Conservation (phyloP, 2,329 filamentous ascomycete genomes). For the Boeremia lycopersici region DNA sequence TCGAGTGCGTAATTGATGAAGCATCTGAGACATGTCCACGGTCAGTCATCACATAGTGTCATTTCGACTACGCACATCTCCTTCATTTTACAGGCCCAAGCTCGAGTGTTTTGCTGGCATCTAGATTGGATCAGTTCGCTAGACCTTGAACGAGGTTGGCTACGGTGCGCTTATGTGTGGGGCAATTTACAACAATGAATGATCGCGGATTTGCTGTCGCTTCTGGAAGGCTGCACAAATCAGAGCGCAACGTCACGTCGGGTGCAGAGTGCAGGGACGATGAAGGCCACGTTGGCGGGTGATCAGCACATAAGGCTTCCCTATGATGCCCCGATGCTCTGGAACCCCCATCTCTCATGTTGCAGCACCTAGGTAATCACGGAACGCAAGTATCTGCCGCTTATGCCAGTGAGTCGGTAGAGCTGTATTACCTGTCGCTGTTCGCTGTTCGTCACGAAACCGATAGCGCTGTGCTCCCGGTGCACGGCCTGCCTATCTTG, state of each 20-base stretch:
- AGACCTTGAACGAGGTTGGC: conserved; percentile 19
- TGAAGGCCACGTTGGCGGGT: conserved; percentile 45
- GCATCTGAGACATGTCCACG: conserved; percentile 30
- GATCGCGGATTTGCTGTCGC: conserved; percentile 12
- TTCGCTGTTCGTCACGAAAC: conserved; percentile 25
- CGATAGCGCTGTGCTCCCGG: conserved; percentile 33
- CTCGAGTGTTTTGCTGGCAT: neutral
- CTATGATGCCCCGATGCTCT: conserved; percentile 36
- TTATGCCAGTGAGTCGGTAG: conserved; percentile 28
- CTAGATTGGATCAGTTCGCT: conserved; percentile 19
- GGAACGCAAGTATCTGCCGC: conserved; percentile 17
- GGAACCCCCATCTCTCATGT: conserved; percentile 27
- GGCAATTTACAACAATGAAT: conserved; percentile 1
- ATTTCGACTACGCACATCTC: neutral
- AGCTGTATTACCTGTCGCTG: conserved; percentile 19
- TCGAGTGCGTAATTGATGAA: conserved; percentile 7
- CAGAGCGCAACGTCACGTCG: conserved; percentile 20
- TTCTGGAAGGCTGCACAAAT: conserved; percentile 36
- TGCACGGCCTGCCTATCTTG: conserved; percentile 18
- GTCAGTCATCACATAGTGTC: neutral
- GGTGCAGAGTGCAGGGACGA: conserved; percentile 27
- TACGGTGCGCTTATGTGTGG: neutral
- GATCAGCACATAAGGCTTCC: conserved; percentile 38
- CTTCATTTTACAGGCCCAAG: conserved; percentile 4
- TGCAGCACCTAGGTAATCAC: conserved; percentile 5